Evolutionary conservation across 768 basidiomycete species (phyloP), one percentile per base, ranked within the genome.

Genomic region (Cyathus striatus): DNA sequence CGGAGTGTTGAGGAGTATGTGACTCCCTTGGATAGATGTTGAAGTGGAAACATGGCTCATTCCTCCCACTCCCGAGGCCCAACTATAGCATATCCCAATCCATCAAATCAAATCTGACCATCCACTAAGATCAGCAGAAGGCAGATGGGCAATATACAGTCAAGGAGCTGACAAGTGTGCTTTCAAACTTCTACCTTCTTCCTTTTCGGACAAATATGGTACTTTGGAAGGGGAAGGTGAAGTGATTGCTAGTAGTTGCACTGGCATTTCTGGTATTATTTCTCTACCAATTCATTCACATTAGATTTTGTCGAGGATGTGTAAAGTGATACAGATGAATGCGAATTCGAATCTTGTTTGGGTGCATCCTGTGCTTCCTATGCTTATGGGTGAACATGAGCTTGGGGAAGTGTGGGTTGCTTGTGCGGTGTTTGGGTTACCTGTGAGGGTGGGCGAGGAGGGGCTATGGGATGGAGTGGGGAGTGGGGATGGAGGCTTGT

Each of bases 21-120:
- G 86, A 85, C 73, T 77, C 51, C 86, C 86, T 12, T 88, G 83
- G 83, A 65, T 68, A 32, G 84, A 78, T 56, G 83, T 85, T 23
- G 66, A 75, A 44, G 78, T 89, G 35, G 84, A 86, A 63, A 88
- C 86, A 18, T 84, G 79, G 80, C 70, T 87, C 13, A 64, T 86
- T 5, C 85, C 85, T 1, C 85, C 86, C 3, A 69, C 72, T 27
- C 44, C 54, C 13, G 73, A 64, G 4, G 66, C 77, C 5, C 79
- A 81, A 2, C 63, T 79, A 16, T 87, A 83, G 83, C 83, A 89
- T 53, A 54, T 86, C 23, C 72, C 84, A 6, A 69, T 85, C 1
- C 85, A 87, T 60, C 73, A 82, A 47, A 68, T 87, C 49, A 65
- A 62, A 40, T 72, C 74, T 4, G 72, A 59, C 17, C 64, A 81